phyloP scores from a whole-genome alignment of 116 monocot genomes.

The Cymodocea nodosa region DNA sequence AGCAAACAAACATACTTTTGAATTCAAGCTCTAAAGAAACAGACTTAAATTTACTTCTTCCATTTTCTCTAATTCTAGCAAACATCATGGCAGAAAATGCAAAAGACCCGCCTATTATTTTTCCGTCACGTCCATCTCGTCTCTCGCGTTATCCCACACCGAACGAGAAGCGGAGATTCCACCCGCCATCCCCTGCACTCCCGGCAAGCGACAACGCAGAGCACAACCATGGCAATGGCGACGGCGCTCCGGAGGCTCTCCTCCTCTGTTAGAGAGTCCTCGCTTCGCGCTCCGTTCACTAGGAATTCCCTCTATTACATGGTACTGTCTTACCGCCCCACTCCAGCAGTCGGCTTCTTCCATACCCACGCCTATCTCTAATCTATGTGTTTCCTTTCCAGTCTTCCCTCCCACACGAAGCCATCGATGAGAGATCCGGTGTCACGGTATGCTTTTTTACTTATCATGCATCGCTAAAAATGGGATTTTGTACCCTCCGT shows the following conservation, averaged over 20 bases:
- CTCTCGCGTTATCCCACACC: background rate
- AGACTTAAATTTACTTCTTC: no score
- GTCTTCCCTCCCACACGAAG: conserved; percentile 62
- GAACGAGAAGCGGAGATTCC: background rate
- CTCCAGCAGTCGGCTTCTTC: background rate
- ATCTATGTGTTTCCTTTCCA: conserved; percentile 13
- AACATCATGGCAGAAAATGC: background rate
- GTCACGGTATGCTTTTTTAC: conserved; percentile 33
- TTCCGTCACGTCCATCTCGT: background rate
- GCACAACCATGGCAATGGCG: conserved; percentile 64
- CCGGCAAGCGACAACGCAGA: background rate
- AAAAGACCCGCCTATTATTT: conserved; percentile 1
- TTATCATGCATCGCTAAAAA: background rate
- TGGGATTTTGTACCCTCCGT: background rate
- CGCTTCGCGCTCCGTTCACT: conserved; percentile 12
- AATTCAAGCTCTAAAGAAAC: no score
- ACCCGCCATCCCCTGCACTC: background rate
- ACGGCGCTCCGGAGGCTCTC: conserved; percentile 70
- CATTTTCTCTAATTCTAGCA: conserved; percentile 1
- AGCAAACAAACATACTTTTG: no score
- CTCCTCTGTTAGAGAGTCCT: conserved; percentile 19
- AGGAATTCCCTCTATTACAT: conserved; percentile 42
- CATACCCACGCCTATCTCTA: background rate
- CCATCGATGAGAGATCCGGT: conserved; percentile 31
- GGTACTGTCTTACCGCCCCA: conserved; percentile 16